Base-by-base conservation (phyloP, 176 grass and related monocot species). In the Oryza brachyantha region DNA sequence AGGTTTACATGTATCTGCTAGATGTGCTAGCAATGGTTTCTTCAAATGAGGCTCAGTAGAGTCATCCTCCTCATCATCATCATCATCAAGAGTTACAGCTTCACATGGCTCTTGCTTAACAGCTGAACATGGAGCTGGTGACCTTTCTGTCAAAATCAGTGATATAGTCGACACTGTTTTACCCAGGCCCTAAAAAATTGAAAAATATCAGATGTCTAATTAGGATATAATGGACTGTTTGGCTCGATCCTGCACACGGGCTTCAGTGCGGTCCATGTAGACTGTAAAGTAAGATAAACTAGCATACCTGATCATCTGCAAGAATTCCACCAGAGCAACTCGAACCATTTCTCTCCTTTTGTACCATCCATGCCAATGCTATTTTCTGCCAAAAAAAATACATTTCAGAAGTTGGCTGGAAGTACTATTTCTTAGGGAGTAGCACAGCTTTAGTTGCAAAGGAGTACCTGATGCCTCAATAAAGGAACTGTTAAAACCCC, bases 141-240 rank as follows among this genome's bases (percentile, higher is more conserved):
- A 77, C 61, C 96, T 86, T 81, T 99, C 96, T 21, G 81, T 95
- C 83, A 99, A 73, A 72, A 99, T 99, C 46, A 99, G 81, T 80
- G 96, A 93, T 75, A 99, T 99, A 43, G 92, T 70, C 41, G 96
- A 99, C 52, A 99, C 74, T n/a, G 96, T 99, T 89, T 99, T 99
- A 78, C 96, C 96, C 39, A 99, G 66, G 34, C 96, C 96, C 96
- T 32, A 32, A 32, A 32, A 32, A 32, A 32, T 1, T 99, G 82
- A 52, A 88, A 89, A 74, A 72, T 68, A 74, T 38, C 68, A 68
- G 25, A 79, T 75, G 46, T 50, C 52, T 19, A 64, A 58, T 13
- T 86, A 84, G 76, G 71, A 77, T 34, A 87, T 48, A 61, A 34
- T 60, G 55, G 54, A 5, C 29, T 46, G 65, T 68, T 84, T 76